A percentile compares a stretch with the other conserved stretches of the same genome.
Evolutionary conservation across 495 filamentous ascomycete genomes (phyloP).

Genomic region (Penicillium canariense): DNA sequence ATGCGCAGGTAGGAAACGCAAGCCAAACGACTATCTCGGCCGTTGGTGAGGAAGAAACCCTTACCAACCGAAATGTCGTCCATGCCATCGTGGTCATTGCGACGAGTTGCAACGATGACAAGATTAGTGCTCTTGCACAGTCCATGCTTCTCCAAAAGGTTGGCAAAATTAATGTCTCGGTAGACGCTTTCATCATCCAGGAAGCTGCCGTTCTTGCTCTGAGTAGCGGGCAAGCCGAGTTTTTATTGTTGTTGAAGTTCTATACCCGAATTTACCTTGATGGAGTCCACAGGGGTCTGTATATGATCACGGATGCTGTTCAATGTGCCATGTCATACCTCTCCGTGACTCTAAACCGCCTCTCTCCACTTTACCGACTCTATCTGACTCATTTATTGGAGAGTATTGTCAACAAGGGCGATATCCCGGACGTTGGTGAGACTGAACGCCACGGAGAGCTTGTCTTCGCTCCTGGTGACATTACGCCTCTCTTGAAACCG

Average conservation of each 20-base stretch:
- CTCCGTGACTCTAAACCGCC: conserved; percentile 60
- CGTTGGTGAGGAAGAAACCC: conserved; percentile 69
- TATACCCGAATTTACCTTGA: conserved; percentile 72
- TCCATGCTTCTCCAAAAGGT: conserved; percentile 95
- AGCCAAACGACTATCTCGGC: conserved; percentile 76
- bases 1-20: conserved; percentile 61
- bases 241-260: conserved; percentile 79
- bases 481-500: conserved; percentile 77
- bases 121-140: conserved; percentile 91
- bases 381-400: conserved; percentile 84
- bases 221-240: conserved; percentile 70
- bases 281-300: conserved; percentile 63
- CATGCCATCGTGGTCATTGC: conserved; percentile 89
- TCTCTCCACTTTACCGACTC: conserved; percentile 69
- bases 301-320: conserved; percentile 32
- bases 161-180: conserved; percentile 68
- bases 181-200: conserved; percentile 79
- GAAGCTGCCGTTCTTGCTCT: conserved; percentile 77
- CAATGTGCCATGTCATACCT: conserved; percentile 72
- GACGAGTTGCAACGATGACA: conserved; percentile 73
- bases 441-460: conserved; percentile 68
- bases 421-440: conserved; percentile 52
- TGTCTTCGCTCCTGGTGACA: conserved; percentile 77
- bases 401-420: conserved; percentile 84
- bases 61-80: conserved; percentile 75